These are phyloP conservation scores for Poteriospumella lacustris DNA, from an alignment of 108 stramenopile species.

Conservation along the genomic window DNA sequence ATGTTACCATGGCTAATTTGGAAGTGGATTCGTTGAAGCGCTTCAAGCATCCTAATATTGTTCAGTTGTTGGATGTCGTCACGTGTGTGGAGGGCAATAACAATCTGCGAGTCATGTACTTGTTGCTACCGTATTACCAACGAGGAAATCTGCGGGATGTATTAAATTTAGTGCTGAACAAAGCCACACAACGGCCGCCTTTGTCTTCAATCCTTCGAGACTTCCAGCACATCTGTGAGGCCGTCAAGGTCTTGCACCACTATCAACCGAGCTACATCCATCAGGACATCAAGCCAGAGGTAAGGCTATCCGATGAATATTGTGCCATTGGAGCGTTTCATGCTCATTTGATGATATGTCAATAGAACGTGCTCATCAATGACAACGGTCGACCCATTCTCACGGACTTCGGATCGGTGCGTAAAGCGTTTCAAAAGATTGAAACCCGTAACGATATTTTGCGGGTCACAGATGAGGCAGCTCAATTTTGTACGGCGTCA, in stretches of 20 bases:
- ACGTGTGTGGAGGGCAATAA: neutral
- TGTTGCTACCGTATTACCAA: neutral
- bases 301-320: neutral
- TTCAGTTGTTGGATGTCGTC: neutral
- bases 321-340: neutral
- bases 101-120: neutral
- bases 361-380: conserved; percentile 30
- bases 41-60: conserved; percentile 5
- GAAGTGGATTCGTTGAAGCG: neutral
- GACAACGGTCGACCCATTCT: conserved; percentile 1
- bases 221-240: neutral
- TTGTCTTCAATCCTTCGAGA: neutral
- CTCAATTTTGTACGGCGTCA: conserved; percentile 29
- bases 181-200: neutral
- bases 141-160: neutral
- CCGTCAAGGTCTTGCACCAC: neutral
- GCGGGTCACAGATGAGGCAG: conserved; percentile 27
- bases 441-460: conserved; percentile 5
- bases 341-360: neutral
- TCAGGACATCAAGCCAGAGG: conserved; percentile 41
- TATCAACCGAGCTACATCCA: conserved; percentile 17
- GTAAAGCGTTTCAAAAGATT: neutral
- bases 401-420: conserved; percentile 37
- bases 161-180: neutral
- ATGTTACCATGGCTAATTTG: neutral